Evolutionary conservation across 2,329 filamentous ascomycete genomes (phyloP).

Genomic region (Sphaerulina vaccinii): DNA sequence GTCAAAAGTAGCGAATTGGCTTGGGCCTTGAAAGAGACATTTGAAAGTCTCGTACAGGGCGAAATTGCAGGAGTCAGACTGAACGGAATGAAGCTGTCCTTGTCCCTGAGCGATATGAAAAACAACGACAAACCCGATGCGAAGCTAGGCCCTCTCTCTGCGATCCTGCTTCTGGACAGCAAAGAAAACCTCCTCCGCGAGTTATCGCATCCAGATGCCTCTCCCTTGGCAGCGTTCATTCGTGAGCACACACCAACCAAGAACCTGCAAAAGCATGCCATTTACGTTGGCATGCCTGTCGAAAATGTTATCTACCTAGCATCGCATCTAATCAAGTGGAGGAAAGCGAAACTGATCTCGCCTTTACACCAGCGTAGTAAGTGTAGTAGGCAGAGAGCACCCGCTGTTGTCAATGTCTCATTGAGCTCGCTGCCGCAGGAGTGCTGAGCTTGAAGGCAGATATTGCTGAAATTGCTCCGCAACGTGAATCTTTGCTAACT

Average conservation of each 20-base stretch:
- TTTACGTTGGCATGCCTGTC: slow-evolving; percentile 69
- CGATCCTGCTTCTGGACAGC: slow-evolving; percentile 79
- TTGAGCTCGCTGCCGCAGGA: too few relatives aligned
- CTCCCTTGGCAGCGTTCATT: slow-evolving; percentile 72
- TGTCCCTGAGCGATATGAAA: slow-evolving; percentile 55
- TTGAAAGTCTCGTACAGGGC: slow-evolving; percentile 22
- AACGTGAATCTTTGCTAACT: too few relatives aligned
- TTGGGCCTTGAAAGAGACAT: slow-evolving; percentile 35
- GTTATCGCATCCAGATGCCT: slow-evolving; percentile 69
- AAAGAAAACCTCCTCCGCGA: slow-evolving; percentile 74
- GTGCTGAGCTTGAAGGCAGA: too few relatives aligned
- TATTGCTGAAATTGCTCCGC: too few relatives aligned
- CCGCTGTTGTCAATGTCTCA: too few relatives aligned
- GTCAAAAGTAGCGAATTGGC: slow-evolving; percentile 34
- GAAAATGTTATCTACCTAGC: slow-evolving; percentile 83
- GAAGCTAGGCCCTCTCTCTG: slow-evolving; percentile 66
- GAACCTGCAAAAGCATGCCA: slow-evolving; percentile 69
- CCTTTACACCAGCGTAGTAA: slow-evolving; percentile 85
- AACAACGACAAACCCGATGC: slow-evolving; percentile 1
- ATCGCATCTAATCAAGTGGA: slow-evolving; percentile 93
- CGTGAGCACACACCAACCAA: slow-evolving; percentile 60
- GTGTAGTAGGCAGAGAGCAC: too few relatives aligned
- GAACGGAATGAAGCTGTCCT: slow-evolving; percentile 67
- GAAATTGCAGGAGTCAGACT: slow-evolving; percentile 48
- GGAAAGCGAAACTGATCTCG: slow-evolving; percentile 84